A percentile compares a stretch with the other conserved stretches of the same genome.
These are phyloP conservation scores for Chalciporus chontae DNA, from an alignment of 768 basidiomycete species.

Conservation along the genomic window DNA sequence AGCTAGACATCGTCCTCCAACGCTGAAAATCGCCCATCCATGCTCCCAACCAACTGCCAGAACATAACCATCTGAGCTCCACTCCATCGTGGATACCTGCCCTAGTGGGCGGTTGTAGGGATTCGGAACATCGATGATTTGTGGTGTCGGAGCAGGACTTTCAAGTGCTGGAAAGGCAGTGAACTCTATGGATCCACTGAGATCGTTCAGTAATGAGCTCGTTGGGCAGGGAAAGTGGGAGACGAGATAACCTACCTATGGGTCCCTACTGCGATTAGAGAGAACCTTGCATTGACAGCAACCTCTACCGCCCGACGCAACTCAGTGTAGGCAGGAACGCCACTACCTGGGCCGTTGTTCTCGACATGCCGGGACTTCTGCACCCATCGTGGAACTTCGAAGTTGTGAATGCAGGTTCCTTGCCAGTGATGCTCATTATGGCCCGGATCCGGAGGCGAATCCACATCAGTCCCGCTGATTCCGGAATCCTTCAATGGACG, in stretches of 20 bases:
- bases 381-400: slow-evolving; percentile 72
- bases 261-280: slow-evolving; percentile 78
- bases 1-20: slow-evolving; percentile 82
- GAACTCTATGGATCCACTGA: slow-evolving; percentile 64
- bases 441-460: slow-evolving; percentile 5
- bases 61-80: slow-evolving; percentile 96
- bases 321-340: slow-evolving; percentile 49
- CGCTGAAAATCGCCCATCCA: slow-evolving; percentile 90
- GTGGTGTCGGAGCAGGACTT: slow-evolving; percentile 54
- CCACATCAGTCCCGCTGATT: slow-evolving; percentile 1
- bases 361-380: slow-evolving; percentile 68
- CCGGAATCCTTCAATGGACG: slow-evolving; percentile 8
- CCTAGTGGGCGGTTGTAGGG: slow-evolving; percentile 58
- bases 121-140: slow-evolving; percentile 60
- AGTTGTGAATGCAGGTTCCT: slow-evolving; percentile 77
- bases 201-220: not conserved
- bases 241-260: slow-evolving; percentile 42
- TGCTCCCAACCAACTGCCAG: slow-evolving; percentile 88
- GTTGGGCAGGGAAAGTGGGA: not conserved
- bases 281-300: slow-evolving; percentile 77
- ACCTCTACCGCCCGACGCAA: slow-evolving; percentile 62
- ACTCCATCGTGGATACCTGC: slow-evolving; percentile 66
- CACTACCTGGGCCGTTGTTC: slow-evolving; percentile 35
- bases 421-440: slow-evolving; percentile 46
- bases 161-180: slow-evolving; percentile 66